Conservation (phyloP, 306 rosid genomes). For the Macrotyloma uniflorum region DNA sequence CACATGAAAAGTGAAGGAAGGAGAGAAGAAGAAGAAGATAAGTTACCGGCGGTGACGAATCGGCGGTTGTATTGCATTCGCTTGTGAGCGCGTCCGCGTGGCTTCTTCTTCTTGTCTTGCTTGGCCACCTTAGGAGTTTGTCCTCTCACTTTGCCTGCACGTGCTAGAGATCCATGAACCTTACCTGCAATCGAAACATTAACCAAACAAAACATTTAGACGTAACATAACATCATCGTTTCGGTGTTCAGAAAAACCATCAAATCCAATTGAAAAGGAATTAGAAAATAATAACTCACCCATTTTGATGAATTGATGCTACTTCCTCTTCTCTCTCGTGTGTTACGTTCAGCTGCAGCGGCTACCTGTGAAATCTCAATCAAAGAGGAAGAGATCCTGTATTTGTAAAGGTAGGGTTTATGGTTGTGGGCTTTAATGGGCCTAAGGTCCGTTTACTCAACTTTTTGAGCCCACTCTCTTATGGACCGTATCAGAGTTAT, state of each 20-base stretch:
- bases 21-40: neutral
- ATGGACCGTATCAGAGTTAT: neutral
- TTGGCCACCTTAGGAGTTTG: slow-evolving; percentile 50
- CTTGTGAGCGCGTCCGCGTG: slow-evolving; percentile 56
- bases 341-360: slow-evolving; percentile 15
- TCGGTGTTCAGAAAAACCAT: neutral
- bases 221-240: neutral
- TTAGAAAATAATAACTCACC: neutral
- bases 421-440: neutral
- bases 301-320: slow-evolving; percentile 19
- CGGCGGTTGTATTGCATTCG: slow-evolving; percentile 55
- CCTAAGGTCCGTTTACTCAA: neutral
- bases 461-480: neutral
- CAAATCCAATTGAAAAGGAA: neutral
- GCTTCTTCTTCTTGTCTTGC: slow-evolving; percentile 55
- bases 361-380: neutral
- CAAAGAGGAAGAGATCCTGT: neutral
- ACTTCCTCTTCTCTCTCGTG: neutral
- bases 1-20: neutral
- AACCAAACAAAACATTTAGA: neutral
- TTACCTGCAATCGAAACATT: slow-evolving; percentile 33
- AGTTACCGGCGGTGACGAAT: slow-evolving; percentile 52
- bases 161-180: slow-evolving; percentile 51
- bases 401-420: slow-evolving; percentile 38
- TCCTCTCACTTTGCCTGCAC: slow-evolving; percentile 50